Evolutionary conservation across 2,329 filamentous ascomycete genomes (phyloP), one percentile per base, ranked within the genome.

Genomic region (Bipolaris cookei): DNA sequence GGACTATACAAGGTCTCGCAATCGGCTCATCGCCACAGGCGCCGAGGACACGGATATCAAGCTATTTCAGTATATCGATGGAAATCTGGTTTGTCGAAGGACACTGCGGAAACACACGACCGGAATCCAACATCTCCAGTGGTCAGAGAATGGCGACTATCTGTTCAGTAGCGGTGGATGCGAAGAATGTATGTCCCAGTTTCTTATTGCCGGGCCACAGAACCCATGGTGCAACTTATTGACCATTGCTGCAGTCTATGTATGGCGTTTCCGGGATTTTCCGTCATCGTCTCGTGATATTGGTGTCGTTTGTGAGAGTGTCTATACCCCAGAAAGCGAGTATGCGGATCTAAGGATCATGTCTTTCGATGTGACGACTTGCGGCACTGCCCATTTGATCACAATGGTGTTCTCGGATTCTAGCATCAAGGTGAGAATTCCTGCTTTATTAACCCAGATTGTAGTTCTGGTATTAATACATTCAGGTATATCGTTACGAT

Each of bases 161-260:
- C 84, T 99, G 2, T 90, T 98, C 72, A 97, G 91, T 63, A 93
- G 91, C 67, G 92, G 86, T 5, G 95, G 93, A 0, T 88, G 87
- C 59, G 94, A 97, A 73, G 94, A 99, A 75, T 68, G 59, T 62
- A 50, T 18, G 59, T 42, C 18, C 13, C 6, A 6, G 14, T 28
- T 16, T 11, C 13, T 13, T 14, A 18, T 16, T 20, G 7, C 3
- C 23, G 34, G 8, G 13, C 1, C 16, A 13, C 6, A 6, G 3
- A 8, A 6, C 7, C 6, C 8, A 16, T 41, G 35, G 14, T 32
- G 2, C 21, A 11, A 16, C 13, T 38, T 47, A n/a, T 43, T 61
- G 21, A 54, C 34, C 30, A 14, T 35, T 2, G n/a, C 8, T 7
- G 3, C 34, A 62, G 89, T 98, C 62, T 94, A 89, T 66, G 84